Percentiles rank a stretch among this genome's conserved stretches.
Evolutionary conservation across 305 asterid genomes (phyloP).

Genomic region (Withania somnifera): DNA sequence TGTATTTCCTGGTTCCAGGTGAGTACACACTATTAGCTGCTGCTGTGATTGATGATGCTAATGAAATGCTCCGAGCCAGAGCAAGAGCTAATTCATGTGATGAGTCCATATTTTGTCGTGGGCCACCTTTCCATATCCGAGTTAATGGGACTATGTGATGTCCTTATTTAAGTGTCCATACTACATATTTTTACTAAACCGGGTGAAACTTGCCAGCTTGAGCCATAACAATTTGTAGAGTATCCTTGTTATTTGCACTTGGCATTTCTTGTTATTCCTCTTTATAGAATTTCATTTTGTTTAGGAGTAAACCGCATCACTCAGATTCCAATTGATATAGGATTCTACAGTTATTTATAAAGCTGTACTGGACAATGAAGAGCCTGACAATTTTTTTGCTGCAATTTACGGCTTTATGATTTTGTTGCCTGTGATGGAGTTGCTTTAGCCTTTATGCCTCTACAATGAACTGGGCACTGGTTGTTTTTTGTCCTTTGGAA

Average conservation of each 20-base stretch:
- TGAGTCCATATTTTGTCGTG: conserved; percentile 89
- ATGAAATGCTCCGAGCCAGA: conserved; percentile 80
- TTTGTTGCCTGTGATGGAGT: not conserved
- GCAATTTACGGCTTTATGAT: not conserved
- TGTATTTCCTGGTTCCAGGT: conserved; percentile 87
- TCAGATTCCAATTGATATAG: not conserved
- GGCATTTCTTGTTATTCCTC: not conserved
- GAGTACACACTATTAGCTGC: conserved; percentile 85
- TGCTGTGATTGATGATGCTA: conserved; percentile 81
- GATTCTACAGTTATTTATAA: not conserved
- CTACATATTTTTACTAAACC: not conserved
- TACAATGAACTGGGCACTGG: not conserved
- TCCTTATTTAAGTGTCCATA: not conserved
- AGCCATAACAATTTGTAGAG: not conserved
- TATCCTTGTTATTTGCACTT: not conserved
- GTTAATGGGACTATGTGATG: conserved; percentile 62
- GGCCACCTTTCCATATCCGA: conserved; percentile 83
- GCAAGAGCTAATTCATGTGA: conserved; percentile 57
- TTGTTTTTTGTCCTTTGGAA: not conserved
- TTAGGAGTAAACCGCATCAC: not conserved
- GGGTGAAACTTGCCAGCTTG: not conserved
- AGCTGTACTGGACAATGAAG: not conserved
- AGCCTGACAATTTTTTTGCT: not conserved
- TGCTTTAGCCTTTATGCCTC: not conserved
- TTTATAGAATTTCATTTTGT: not conserved